Evolutionary conservation across 768 basidiomycete species (phyloP).

Genomic region (Lyophyllum semitale): DNA sequence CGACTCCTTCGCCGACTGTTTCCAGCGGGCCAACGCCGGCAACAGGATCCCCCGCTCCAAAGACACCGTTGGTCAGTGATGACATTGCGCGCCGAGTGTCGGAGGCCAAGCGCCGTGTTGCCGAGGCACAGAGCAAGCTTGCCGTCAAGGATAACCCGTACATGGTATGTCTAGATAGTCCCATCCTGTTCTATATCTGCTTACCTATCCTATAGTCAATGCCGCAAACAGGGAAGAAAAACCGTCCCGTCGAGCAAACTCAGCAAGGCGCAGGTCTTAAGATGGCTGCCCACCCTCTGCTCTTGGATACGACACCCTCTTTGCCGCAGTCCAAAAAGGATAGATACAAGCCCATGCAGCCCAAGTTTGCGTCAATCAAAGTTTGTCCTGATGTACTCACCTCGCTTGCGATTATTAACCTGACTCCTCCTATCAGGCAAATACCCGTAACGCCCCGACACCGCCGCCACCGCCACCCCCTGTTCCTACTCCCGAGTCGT

Average conservation of each 20-base stretch:
- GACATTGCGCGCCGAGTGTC: conserved; percentile 74
- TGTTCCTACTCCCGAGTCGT: conserved; percentile 40
- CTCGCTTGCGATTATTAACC: background rate
- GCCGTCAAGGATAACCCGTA: conserved; percentile 85
- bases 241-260: conserved; percentile 55
- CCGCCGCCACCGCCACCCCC: conserved; percentile 50
- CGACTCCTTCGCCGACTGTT: conserved; percentile 32
- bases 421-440: conserved; percentile 47
- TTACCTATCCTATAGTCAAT: conserved; percentile 40
- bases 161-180: conserved; percentile 54
- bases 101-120: conserved; percentile 84
- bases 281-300: conserved; percentile 87
- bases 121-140: conserved; percentile 77
- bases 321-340: conserved; percentile 82
- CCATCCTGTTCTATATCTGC: background rate
- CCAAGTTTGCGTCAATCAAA: conserved; percentile 96
- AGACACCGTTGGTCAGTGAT: conserved; percentile 46
- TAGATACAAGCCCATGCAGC: conserved; percentile 97
- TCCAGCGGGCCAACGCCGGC: conserved; percentile 48
- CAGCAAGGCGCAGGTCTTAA: conserved; percentile 84
- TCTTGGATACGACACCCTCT: conserved; percentile 66
- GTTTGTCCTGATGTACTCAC: conserved; percentile 33
- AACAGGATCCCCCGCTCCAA: conserved; percentile 31
- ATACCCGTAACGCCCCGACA: conserved; percentile 73
- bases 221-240: conserved; percentile 56